phyloP scores from a whole-genome alignment of 1,284 basidiomycete genomes.

The Anthracocystis panici-leucophaei region DNA sequence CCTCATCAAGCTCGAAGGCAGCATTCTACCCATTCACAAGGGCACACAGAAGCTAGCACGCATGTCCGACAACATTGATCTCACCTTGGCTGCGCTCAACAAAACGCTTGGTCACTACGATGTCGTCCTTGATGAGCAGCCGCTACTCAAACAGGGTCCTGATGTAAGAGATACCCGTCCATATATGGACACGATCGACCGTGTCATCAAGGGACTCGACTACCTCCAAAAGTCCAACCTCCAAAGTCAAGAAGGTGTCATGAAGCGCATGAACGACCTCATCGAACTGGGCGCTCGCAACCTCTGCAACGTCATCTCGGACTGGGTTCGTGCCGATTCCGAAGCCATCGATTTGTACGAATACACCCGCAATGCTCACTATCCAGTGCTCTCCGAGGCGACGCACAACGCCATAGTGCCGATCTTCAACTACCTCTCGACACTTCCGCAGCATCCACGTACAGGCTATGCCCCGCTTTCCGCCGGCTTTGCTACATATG shows the following conservation, averaged over 20 bases:
- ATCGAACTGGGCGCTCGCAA: conserved; percentile 64
- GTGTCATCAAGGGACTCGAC: conserved; percentile 60
- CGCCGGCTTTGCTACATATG: conserved; percentile 45
- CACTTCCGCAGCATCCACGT: conserved; percentile 53
- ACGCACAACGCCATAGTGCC: conserved; percentile 54
- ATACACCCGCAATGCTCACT: conserved; percentile 38
- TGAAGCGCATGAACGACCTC: conserved; percentile 63
- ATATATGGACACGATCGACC: conserved; percentile 65
- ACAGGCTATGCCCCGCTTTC: conserved; percentile 54
- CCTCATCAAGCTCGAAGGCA: conserved; percentile 66
- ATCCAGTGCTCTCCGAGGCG: conserved; percentile 48
- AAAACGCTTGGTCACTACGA: conserved; percentile 65
- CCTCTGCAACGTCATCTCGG: conserved; percentile 56
- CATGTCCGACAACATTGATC: conserved; percentile 62
- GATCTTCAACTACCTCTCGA: conserved; percentile 57
- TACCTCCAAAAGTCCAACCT: conserved; percentile 49
- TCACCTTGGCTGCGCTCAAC: conserved; percentile 59
- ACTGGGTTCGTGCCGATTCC: conserved; percentile 61
- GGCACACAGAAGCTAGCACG: conserved; percentile 64
- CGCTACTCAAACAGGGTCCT: conserved; percentile 62
- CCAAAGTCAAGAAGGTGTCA: conserved; percentile 57
- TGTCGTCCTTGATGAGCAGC: conserved; percentile 66
- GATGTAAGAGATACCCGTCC: conserved; percentile 57
- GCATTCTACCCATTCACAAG: conserved; percentile 67
- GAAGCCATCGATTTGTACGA: conserved; percentile 56